A percentile compares a stretch with the other conserved stretches of the same genome.
Conservation (phyloP, 1,284 basidiomycete species). For the Rhodotorula sp. region DNA sequence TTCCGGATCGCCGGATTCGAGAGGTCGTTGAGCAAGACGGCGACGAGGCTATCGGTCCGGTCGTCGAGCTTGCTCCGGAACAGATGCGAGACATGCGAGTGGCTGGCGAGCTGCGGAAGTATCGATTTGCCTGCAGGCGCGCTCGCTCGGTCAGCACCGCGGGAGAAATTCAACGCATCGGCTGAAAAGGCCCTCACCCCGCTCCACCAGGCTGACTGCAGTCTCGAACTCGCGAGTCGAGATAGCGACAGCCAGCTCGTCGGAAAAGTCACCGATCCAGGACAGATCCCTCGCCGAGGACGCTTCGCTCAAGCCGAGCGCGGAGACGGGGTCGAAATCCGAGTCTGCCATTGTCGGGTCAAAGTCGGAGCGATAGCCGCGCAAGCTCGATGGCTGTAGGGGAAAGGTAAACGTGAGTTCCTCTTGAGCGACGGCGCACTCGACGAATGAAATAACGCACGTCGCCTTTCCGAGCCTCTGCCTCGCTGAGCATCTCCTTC, state of each 20-base stretch:
- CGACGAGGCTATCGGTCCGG: slow-evolving; percentile 67
- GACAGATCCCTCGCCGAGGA: slow-evolving; percentile 67
- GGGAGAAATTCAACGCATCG: slow-evolving; percentile 22
- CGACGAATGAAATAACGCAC: slow-evolving; percentile 14
- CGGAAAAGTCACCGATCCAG: slow-evolving; percentile 86
- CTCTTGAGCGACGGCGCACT: too few species aligned
- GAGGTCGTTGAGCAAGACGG: slow-evolving; percentile 71
- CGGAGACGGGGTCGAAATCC: slow-evolving; percentile 36
- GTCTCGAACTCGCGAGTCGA: slow-evolving; percentile 84
- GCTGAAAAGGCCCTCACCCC: slow-evolving; percentile 57
- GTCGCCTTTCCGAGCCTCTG: slow-evolving; percentile 42
- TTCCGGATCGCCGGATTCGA: slow-evolving; percentile 74
- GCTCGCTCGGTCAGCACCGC: not conserved
- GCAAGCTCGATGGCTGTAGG: slow-evolving; percentile 14
- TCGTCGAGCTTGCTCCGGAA: slow-evolving; percentile 61
- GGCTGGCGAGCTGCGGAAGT: slow-evolving; percentile 34
- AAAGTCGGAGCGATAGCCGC: slow-evolving; percentile 27
- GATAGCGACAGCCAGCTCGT: slow-evolving; percentile 87
- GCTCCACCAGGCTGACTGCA: slow-evolving; percentile 77
- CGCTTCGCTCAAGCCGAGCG: slow-evolving; percentile 45
- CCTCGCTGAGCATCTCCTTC: slow-evolving; percentile 64
- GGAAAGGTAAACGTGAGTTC: not conserved
- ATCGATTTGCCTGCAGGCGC: slow-evolving; percentile 32
- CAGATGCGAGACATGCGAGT: slow-evolving; percentile 51
- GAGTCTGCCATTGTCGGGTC: slow-evolving; percentile 29